Evolutionary conservation across 2,329 filamentous ascomycete genomes (phyloP).

Genomic region (Rutstroemia sp.): DNA sequence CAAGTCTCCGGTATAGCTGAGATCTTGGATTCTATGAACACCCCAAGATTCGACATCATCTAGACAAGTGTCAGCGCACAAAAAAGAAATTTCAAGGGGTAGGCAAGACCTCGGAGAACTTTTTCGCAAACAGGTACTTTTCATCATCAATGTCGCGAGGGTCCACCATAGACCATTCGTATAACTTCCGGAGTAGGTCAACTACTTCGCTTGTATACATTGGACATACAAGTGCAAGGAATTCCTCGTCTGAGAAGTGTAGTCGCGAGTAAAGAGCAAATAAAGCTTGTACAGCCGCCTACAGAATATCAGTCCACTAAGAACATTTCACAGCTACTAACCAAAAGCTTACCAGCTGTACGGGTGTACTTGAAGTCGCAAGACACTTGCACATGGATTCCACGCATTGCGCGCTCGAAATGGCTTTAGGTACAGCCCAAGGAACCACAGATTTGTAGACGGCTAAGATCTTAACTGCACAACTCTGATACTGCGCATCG

Average conservation of each 20-base stretch:
- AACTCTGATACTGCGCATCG: conserved; percentile 59
- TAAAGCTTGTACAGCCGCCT: conserved; percentile 77
- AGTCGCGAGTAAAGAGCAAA: conserved; percentile 72
- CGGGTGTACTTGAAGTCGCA: conserved; percentile 58
- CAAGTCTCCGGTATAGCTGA: conserved; percentile 55
- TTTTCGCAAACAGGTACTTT: conserved; percentile 88
- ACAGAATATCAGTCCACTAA: conserved; percentile 16
- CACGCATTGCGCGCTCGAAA: conserved; percentile 64
- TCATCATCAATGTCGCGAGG: conserved; percentile 81
- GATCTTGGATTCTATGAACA: conserved; percentile 75
- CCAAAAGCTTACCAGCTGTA: conserved; percentile 58
- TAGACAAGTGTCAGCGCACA: conserved; percentile 30
- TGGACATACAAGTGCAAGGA: conserved; percentile 67
- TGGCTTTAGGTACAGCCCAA: conserved; percentile 82
- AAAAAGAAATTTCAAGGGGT: background rate
- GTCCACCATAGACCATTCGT: conserved; percentile 73
- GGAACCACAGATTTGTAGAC: conserved; percentile 72
- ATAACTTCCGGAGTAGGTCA: conserved; percentile 63
- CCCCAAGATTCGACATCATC: conserved; percentile 79
- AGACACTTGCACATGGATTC: conserved; percentile 64
- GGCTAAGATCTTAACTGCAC: conserved; percentile 68
- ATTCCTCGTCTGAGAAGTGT: conserved; percentile 70
- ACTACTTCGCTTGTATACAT: conserved; percentile 71
- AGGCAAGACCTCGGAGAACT: conserved; percentile 72
- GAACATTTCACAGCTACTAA: background rate